Percentiles rank a stretch among this genome's conserved stretches.
Conservation (phyloP, 2,329 filamentous ascomycete genomes). For the Podosphaera fusca region DNA sequence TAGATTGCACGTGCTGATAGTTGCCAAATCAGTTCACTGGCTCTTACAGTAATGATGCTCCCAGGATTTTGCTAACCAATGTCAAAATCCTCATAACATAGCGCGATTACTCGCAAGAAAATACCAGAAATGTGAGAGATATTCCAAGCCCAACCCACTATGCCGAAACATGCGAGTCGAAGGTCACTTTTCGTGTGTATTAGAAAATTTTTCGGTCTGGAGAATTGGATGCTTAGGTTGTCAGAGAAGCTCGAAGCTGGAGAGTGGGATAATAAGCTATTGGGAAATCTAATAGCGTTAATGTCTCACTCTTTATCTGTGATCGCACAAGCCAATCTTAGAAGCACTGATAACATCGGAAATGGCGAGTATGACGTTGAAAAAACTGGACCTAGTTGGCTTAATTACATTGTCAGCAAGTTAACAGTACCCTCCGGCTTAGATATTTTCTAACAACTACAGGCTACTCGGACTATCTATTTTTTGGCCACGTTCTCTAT, state of each 20-base stretch:
- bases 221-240: constrained; percentile 74
- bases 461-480: constrained; percentile 53
- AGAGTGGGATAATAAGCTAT: constrained; percentile 67
- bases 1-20: too few relatives aligned
- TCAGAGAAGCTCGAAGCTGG: constrained; percentile 82
- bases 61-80: too few relatives aligned
- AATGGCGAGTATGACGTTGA: constrained; percentile 76
- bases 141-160: constrained; percentile 17
- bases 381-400: constrained; percentile 35
- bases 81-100: too few relatives aligned
- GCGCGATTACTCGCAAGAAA: too few relatives aligned
- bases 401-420: constrained; percentile 31
- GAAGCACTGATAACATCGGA: constrained; percentile 11
- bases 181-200: constrained; percentile 62
- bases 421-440: background rate
- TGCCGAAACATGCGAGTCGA: constrained; percentile 65
- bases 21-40: too few relatives aligned
- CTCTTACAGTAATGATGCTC: too few relatives aligned
- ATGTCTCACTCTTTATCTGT: constrained; percentile 59
- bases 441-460: constrained; percentile 4
- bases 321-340: constrained; percentile 51
- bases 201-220: constrained; percentile 57
- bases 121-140: background rate
- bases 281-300: constrained; percentile 54
- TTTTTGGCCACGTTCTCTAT: constrained; percentile 41